Percentiles rank a stretch among this genome's conserved stretches.
phyloP scores from a whole-genome alignment of 106 monocot genomes.

The Phalaenopsis equestris region DNA sequence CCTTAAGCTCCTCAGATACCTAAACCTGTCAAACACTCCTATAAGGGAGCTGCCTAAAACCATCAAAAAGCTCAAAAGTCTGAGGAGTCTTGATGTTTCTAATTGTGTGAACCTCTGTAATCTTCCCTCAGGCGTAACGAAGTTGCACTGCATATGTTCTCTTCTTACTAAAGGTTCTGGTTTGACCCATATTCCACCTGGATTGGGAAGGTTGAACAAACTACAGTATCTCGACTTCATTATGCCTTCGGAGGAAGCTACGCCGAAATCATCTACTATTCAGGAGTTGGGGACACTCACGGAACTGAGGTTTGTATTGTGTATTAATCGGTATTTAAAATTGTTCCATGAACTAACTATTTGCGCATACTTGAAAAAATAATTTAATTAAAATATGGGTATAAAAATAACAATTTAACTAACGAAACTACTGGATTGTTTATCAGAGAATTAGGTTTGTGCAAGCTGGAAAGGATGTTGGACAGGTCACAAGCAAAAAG shows the following conservation, averaged over 20 bases:
- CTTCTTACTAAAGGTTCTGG: not conserved
- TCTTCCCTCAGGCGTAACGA: not conserved
- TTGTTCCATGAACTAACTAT: not conserved
- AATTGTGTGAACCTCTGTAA: not conserved
- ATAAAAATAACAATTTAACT: not conserved
- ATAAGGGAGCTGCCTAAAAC: conserved; percentile 10
- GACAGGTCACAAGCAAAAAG: not conserved
- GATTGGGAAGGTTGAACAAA: not conserved
- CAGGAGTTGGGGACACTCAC: not conserved
- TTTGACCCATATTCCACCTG: not conserved
- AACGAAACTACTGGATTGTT: not conserved
- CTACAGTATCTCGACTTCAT: not conserved
- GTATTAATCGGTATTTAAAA: not conserved
- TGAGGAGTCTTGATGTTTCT: not conserved
- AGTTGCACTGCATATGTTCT: not conserved
- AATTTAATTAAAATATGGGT: no score
- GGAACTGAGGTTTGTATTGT: not conserved
- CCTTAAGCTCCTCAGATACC: conserved; percentile 16
- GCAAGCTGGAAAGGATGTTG: conserved; percentile 13
- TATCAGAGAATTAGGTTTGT: not conserved
- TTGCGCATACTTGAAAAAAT: no score
- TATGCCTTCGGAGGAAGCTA: not conserved
- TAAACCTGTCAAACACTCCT: not conserved
- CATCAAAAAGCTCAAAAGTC: not conserved
- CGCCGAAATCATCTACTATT: not conserved